These are phyloP conservation scores for Leucocoprinus leucothites DNA, from an alignment of 768 basidiomycete species.

Conservation along the genomic window DNA sequence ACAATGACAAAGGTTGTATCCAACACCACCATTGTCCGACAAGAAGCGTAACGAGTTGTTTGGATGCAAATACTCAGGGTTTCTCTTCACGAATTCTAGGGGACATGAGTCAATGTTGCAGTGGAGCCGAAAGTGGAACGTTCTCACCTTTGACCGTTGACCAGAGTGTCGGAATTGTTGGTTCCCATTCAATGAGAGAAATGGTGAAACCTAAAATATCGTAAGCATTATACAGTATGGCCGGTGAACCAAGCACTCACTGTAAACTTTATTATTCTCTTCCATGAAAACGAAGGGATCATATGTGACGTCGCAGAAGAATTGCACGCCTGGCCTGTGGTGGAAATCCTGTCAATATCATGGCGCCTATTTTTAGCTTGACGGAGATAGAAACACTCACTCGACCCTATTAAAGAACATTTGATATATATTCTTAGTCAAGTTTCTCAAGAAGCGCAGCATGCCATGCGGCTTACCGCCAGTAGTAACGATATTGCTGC, in stretches of 20 bases:
- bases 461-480: constrained; percentile 42
- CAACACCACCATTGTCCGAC: constrained; percentile 62
- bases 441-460: not conserved
- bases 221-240: not conserved
- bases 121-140: constrained; percentile 2
- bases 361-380: not conserved
- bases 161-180: constrained; percentile 85
- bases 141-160: constrained; percentile 58
- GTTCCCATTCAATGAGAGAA: constrained; percentile 71
- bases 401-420: constrained; percentile 53
- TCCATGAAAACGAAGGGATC: constrained; percentile 85
- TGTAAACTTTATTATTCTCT: constrained; percentile 50
- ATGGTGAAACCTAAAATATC: constrained; percentile 70
- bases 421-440: not conserved
- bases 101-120: constrained; percentile 1
- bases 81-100: constrained; percentile 60
- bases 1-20: constrained; percentile 75
- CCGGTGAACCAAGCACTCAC: constrained; percentile 20
- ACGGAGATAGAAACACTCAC: constrained; percentile 37
- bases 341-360: constrained; percentile 2
- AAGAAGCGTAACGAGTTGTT: constrained; percentile 74
- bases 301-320: constrained; percentile 72
- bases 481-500: constrained; percentile 79
- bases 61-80: constrained; percentile 59
- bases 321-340: constrained; percentile 68